Evolutionary conservation across 805 yeast genomes (phyloP).

Genomic region (Wickerhamiella allomyrinae): DNA sequence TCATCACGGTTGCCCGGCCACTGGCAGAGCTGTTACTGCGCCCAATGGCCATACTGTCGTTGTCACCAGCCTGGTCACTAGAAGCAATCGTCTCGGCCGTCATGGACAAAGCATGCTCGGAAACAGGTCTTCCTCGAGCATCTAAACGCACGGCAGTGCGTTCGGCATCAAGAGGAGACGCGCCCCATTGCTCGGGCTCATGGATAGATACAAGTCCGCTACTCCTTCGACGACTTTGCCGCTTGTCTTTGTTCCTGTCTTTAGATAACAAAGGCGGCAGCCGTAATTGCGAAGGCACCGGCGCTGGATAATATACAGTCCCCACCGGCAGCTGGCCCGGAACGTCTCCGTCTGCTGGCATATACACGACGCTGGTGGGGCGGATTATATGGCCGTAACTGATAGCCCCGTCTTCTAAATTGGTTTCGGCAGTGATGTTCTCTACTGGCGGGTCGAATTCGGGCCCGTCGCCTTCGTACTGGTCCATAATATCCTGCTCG

Average conservation of each 20-base stretch:
- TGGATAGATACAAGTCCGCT: conserved; percentile 4
- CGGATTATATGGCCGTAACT: not conserved
- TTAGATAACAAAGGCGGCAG: conserved; percentile 24
- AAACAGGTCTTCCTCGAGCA: not conserved
- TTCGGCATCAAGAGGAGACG: conserved; percentile 14
- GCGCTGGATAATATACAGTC: conserved; percentile 22
- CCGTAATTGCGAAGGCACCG: conserved; percentile 23
- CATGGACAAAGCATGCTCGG: not conserved
- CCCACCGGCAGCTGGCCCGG: not conserved
- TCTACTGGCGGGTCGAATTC: not conserved
- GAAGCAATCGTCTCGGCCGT: not conserved
- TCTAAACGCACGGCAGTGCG: not conserved
- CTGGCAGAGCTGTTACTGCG: conserved; percentile 7
- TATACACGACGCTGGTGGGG: not conserved
- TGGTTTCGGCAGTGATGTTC: not conserved
- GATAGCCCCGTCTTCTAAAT: not conserved
- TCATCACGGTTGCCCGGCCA: conserved; percentile 22
- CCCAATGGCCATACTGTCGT: conserved; percentile 3
- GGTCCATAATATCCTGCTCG: not conserved
- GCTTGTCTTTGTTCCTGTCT: conserved; percentile 3
- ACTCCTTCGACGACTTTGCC: not conserved
- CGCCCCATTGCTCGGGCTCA: conserved; percentile 16
- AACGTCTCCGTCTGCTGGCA: not conserved
- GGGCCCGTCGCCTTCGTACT: not conserved
- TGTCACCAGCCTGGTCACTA: not conserved